Evolutionary conservation across 306 rosid species (phyloP), one percentile per base, ranked within the genome.

Genomic region (Gastrolobium bilobum): DNA sequence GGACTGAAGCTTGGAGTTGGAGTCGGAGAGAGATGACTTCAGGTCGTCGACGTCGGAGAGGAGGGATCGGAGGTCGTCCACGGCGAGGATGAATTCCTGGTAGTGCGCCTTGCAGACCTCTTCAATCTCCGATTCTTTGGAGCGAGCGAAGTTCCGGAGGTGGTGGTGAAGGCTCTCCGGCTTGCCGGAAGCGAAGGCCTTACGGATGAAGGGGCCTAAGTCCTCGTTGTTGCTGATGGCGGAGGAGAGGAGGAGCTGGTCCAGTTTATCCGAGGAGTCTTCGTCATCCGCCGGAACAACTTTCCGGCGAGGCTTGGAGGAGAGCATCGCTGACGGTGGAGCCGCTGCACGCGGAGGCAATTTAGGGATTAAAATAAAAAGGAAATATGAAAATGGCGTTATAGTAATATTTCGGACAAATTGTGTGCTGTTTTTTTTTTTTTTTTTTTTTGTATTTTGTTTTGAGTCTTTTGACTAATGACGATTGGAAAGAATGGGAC

Each of bases 101-200:
- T 95, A 95, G 94, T 95, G 99, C 9, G 97, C 99, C 53, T 91
- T 93, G 84, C 99, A 94, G 15, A 94, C 99, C 51, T 96, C 99
- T 76, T 96, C 99, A 87, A 96, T 96, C 89, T 96, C 97, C 0
- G 97, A 91, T 72, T 96, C 99, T 72, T 96, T 96, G 69, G 94
- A 85, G 42, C 97, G 97, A 3, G 98, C 81, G 78, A 96, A 93
- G 84, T 91, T 93, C 47, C 98, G 98, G 78, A 96, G 99, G 77
- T 91, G 98, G 69, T 87, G 98, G 48, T 86, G 97, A 35, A 96
- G 91, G 43, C 89, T 86, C 64, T 96, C 99, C 10, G 99, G 99
- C 75, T 96, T 93, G 52, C 98, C 98, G 60, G 94, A 86, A 26
- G 79, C 73, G 73, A 96, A 96, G n/a, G 91, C 84, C 77, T 96